phyloP scores from a whole-genome alignment of 768 basidiomycete species.

The Favolaschia claudopus region DNA sequence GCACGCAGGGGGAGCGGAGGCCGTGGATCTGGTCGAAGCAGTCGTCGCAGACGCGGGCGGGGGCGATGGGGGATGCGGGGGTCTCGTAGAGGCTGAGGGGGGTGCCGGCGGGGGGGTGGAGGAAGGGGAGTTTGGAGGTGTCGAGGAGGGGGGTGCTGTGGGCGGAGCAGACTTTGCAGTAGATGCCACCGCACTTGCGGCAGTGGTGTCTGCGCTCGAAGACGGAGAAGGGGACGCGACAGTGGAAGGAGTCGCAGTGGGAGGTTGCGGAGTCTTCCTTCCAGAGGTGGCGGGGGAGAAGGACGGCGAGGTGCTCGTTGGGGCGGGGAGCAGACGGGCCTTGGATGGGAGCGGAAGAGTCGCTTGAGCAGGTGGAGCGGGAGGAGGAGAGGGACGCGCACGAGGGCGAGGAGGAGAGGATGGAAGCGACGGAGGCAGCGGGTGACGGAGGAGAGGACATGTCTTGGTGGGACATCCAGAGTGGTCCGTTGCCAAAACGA shows the following conservation, averaged over 20 bases:
- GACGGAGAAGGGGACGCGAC: slow-evolving; percentile 68
- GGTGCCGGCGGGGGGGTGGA: slow-evolving; percentile 74
- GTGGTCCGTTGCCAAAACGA: no score
- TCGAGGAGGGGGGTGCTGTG: slow-evolving; percentile 73
- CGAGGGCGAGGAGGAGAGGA: slow-evolving; percentile 44
- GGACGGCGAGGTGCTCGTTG: slow-evolving; percentile 82
- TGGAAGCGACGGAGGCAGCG: slow-evolving; percentile 35
- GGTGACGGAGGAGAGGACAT: slow-evolving; percentile 6
- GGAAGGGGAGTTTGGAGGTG: slow-evolving; percentile 72
- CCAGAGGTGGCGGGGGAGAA: slow-evolving; percentile 75
- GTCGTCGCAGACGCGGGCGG: slow-evolving; percentile 77
- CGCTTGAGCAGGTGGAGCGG: no score
- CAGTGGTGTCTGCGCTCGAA: slow-evolving; percentile 85
- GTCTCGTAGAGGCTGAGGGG: slow-evolving; percentile 65
- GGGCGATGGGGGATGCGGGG: slow-evolving; percentile 63
- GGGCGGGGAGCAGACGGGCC: no score
- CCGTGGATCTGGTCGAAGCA: slow-evolving; percentile 82
- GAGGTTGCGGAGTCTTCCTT: slow-evolving; percentile 75
- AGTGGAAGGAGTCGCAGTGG: slow-evolving; percentile 78
- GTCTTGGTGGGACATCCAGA: no score
- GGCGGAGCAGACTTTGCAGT: slow-evolving; percentile 69
- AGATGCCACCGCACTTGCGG: slow-evolving; percentile 84
- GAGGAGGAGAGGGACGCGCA: slow-evolving; percentile 33
- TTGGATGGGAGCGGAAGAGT: no score
- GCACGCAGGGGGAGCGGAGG: slow-evolving; percentile 50